Evolutionary conservation across 2,329 filamentous ascomycete species (phyloP), one percentile per base, ranked within the genome.

Genomic region (Xylaria sp.): DNA sequence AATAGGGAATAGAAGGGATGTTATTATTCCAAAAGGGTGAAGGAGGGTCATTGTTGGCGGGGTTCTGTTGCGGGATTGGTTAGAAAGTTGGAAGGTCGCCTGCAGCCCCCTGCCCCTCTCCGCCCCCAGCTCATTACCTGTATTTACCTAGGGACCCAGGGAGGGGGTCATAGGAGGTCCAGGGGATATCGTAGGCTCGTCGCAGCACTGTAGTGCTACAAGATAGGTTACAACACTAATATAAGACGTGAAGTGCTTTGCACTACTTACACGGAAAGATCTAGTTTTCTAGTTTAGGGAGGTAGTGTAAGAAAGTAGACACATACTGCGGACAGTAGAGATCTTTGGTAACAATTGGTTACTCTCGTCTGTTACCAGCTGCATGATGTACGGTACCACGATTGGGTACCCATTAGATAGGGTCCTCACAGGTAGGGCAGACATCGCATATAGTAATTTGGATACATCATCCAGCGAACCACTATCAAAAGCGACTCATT

Each of bases 1-100:
- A 20, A 63, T 67, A 64, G 61, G 61, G 66, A 61, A 55, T 64
- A 69, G 68, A 66, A 66, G 67, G 68, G 67, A 63, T 67, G 62
- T 61, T 63, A 66, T 64, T 67, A 58, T 61, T 69, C 65, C 59
- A 65, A 69, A 66, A 63, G 68, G 65, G 65, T 59, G 45, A 65
- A 67, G 57, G 65, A 65, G 62, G 68, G 62, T 42, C 65, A 64
- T 38, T 50, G 59, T 63, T 63, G 68, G 62, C 57, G 65, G 68
- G 65, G 68, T 54, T 45, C 49, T 2, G 63, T 63, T 39, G 68
- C 54, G 60, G 68, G 65, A 69, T 69, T 69, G 68, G 68, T 36
- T 61, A 45, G 65, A 57, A 61, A 45, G 39, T 38, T 31, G 51
- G 49, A 60, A 61, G 63, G 53, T 51, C 47, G 50, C 57, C 58